phyloP scores from a whole-genome alignment of 495 filamentous ascomycete species.

The Penicillium goetzii region DNA sequence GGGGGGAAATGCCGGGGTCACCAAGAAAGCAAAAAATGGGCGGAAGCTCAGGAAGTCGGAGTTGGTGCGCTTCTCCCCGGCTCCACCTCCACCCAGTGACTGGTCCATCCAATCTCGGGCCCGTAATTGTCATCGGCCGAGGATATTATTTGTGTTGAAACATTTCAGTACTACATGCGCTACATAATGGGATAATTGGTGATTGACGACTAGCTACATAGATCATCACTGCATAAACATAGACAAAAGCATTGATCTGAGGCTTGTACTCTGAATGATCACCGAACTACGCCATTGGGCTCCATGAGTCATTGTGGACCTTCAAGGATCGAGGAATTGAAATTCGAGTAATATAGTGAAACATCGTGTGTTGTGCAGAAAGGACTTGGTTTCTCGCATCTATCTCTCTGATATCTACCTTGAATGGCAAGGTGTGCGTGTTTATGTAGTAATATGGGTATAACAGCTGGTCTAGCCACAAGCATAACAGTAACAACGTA shows the following conservation, averaged over 20 bases:
- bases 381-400: not conserved
- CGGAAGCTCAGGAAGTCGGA: conserved; percentile 36
- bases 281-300: not conserved
- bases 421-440: not conserved
- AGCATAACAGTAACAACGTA: conserved; percentile 12
- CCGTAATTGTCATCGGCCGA: conserved; percentile 29
- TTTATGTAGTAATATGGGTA: conserved; percentile 22
- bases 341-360: not conserved
- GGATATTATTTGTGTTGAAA: not conserved
- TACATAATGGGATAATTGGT: not conserved
- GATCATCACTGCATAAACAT: not conserved
- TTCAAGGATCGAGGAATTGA: not conserved
- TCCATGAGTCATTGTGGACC: not conserved
- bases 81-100: conserved; percentile 5
- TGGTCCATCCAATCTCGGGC: conserved; percentile 29
- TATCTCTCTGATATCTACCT: not conserved
- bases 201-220: not conserved
- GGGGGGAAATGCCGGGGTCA: conserved; percentile 20
- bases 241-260: not conserved
- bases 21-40: conserved; percentile 25
- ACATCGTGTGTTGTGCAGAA: not conserved
- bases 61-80: conserved; percentile 34
- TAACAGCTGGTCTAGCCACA: conserved; percentile 34
- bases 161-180: not conserved
- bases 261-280: not conserved